Evolutionary conservation across 2,329 filamentous ascomycete species (phyloP).

Genomic region (Ophiostoma quercus): DNA sequence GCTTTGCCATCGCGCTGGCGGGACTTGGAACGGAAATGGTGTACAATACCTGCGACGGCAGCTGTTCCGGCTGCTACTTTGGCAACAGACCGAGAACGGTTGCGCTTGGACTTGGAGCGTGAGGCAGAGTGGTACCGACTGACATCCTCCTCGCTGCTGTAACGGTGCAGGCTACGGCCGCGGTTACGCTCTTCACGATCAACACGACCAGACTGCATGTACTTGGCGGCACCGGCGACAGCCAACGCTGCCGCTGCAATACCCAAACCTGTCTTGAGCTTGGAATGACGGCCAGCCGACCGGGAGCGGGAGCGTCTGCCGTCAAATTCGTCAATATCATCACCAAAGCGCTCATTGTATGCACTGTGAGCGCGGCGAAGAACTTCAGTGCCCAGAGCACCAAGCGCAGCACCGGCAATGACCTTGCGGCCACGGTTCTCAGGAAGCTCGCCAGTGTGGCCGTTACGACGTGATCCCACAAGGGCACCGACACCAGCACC

Average conservation of each 20-base stretch:
- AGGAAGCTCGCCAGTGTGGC: slow-evolving; percentile 45
- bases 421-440: slow-evolving; percentile 55
- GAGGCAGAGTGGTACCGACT: slow-evolving; percentile 34
- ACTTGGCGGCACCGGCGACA: slow-evolving; percentile 60
- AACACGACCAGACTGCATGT: slow-evolving; percentile 55
- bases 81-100: slow-evolving; percentile 45
- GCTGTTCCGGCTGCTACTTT: slow-evolving; percentile 56
- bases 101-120: slow-evolving; percentile 38
- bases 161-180: slow-evolving; percentile 50
- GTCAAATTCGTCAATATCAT: slow-evolving; percentile 33
- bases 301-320: slow-evolving; percentile 9
- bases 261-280: slow-evolving; percentile 57
- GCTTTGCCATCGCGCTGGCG: slow-evolving; percentile 41
- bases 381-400: slow-evolving; percentile 58
- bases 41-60: slow-evolving; percentile 53
- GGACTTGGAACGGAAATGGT: slow-evolving; percentile 54
- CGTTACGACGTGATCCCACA: slow-evolving; percentile 49
- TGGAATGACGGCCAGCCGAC: slow-evolving; percentile 40
- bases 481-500: slow-evolving; percentile 59
- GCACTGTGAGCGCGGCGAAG: slow-evolving; percentile 56
- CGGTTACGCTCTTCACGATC: slow-evolving; percentile 55
- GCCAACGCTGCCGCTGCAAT: slow-evolving; percentile 59
- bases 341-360: slow-evolving; percentile 50
- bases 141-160: slow-evolving; percentile 37
- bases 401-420: slow-evolving; percentile 56